Conservation (phyloP, 768 basidiomycete genomes). For the Tulasnella sp. region DNA sequence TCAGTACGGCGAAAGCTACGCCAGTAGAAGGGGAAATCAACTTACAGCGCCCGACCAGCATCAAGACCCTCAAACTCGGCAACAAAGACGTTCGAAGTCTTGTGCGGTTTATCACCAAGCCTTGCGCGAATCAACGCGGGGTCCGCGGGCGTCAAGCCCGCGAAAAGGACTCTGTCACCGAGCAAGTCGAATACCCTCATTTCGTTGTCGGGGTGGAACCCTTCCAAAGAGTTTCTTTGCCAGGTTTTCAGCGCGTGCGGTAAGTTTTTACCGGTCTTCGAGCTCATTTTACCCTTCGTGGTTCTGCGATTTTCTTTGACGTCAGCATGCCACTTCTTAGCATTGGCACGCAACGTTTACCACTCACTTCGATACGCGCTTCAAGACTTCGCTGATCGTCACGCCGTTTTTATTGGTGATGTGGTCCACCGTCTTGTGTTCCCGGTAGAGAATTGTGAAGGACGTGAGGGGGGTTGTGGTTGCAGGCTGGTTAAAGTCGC, state of each 20-base stretch:
- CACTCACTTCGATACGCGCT: not conserved
- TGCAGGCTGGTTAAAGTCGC: not conserved
- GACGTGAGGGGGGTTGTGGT: not conserved
- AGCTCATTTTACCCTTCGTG: not conserved
- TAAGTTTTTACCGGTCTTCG: not conserved
- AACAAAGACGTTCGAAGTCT: not conserved
- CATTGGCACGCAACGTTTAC: not conserved
- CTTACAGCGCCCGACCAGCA: not conserved
- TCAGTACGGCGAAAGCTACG: too few species aligned
- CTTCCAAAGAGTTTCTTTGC: not conserved
- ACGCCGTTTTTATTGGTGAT: not conserved
- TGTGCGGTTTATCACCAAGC: not conserved
- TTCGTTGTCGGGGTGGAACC: not conserved
- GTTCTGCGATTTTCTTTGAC: not conserved
- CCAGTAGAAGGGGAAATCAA: too few species aligned
- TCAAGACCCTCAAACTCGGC: not conserved
- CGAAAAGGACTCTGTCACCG: not conserved
- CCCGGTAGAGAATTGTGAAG: not conserved
- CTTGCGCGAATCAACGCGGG: not conserved
- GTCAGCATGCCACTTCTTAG: not conserved
- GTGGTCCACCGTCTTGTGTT: not conserved
- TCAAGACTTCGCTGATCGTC: not conserved
- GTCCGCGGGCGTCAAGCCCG: not conserved
- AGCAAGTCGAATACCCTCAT: not conserved
- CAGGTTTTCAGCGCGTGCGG: not conserved